phyloP scores from a whole-genome alignment of 495 filamentous ascomycete genomes.

The Lepraria neglecta region DNA sequence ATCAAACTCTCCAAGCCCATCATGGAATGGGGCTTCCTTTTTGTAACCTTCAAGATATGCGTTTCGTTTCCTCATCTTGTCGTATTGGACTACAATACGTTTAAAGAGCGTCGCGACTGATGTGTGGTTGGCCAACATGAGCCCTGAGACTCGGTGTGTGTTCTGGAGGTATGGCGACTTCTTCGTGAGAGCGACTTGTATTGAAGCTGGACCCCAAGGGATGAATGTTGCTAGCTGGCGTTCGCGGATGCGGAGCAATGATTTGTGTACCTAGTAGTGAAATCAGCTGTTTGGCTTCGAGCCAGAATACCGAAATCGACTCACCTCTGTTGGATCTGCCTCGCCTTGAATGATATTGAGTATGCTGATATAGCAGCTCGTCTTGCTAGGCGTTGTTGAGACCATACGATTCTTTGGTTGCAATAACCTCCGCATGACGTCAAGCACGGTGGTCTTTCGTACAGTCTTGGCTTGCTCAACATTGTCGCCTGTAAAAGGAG shows the following conservation, averaged over 20 bases:
- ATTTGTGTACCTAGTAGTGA: constrained; percentile 69
- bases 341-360: constrained; percentile 98
- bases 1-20: constrained; percentile 91
- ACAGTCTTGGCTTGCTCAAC: constrained; percentile 95
- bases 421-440: constrained; percentile 91
- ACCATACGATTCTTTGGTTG: constrained; percentile 99
- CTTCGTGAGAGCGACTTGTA: constrained; percentile 94
- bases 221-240: constrained; percentile 93
- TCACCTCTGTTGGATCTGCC: constrained; percentile 88
- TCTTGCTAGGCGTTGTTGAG: constrained; percentile 88
- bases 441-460: constrained; percentile 92
- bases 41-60: constrained; percentile 95
- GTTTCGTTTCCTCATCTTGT: constrained; percentile 88
- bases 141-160: constrained; percentile 85
- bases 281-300: constrained; percentile 1
- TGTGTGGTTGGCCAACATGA: constrained; percentile 98
- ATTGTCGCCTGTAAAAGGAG: constrained; percentile 90
- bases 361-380: constrained; percentile 97
- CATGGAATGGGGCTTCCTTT: constrained; percentile 83
- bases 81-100: constrained; percentile 82
- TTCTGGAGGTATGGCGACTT: constrained; percentile 85
- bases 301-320: constrained; percentile 8
- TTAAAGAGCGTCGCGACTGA: constrained; percentile 96
- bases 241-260: constrained; percentile 89
- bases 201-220: constrained; percentile 97